Percentiles rank a stretch among this genome's conserved stretches.
phyloP scores from a whole-genome alignment of 129 eudicot genomes.

The Erigeron canadensis region DNA sequence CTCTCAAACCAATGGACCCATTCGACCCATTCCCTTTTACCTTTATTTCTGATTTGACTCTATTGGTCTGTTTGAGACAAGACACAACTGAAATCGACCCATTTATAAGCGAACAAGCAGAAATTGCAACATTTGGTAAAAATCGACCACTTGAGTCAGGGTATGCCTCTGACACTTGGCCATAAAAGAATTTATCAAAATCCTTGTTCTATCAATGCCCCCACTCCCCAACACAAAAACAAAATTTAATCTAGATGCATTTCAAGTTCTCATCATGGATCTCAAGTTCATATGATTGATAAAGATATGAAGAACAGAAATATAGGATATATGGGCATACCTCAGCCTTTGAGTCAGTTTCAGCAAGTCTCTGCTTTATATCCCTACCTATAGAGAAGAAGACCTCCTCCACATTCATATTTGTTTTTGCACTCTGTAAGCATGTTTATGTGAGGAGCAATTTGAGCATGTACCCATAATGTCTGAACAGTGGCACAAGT shows the following conservation, averaged over 20 bases:
- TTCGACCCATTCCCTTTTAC: too few species aligned
- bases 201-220: conserved; percentile 1
- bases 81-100: too few species aligned
- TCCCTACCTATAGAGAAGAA: conserved; percentile 81
- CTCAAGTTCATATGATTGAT: neutral
- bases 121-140: neutral
- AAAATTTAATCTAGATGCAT: neutral
- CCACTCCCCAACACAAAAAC: neutral
- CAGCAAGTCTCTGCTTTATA: conserved; percentile 87
- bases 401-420: conserved; percentile 86
- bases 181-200: neutral
- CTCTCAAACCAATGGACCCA: too few species aligned
- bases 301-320: neutral
- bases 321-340: conserved; percentile 25
- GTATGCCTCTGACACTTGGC: neutral
- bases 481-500: neutral
- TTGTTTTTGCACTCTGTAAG: conserved; percentile 85
- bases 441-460: conserved; percentile 18
- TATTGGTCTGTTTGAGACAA: too few species aligned
- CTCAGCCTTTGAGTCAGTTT: conserved; percentile 76
- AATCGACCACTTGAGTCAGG: neutral
- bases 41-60: too few species aligned
- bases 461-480: neutral
- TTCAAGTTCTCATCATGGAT: conserved; percentile 3
- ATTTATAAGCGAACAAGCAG: too few species aligned